These are phyloP conservation scores for Eucommia ulmoides DNA, from an alignment of 257 asterid species.

Conservation along the genomic window DNA sequence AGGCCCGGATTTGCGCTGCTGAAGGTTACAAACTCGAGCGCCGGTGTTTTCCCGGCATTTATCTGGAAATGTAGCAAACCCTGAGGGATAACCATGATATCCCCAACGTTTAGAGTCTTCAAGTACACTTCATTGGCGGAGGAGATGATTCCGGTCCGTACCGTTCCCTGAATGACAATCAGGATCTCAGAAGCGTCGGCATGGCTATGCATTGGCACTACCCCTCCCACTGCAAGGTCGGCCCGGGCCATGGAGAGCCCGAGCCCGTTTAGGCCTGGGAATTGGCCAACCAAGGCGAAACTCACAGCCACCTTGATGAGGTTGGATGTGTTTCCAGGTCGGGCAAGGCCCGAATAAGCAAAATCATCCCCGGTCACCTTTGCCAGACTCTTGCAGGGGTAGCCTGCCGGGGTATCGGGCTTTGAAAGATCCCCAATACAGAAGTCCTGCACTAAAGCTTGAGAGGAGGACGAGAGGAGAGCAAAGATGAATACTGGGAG, in stretches of 20 bases:
- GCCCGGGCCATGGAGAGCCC: constrained; percentile 49
- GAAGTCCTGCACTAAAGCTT: too few species aligned
- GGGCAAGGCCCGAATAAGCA: constrained; percentile 28
- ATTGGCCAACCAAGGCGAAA: constrained; percentile 12
- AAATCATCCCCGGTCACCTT: constrained; percentile 34
- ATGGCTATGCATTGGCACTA: constrained; percentile 48
- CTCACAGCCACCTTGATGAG: constrained; percentile 25
- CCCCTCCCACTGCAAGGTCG: constrained; percentile 40
- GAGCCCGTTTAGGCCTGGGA: constrained; percentile 48
- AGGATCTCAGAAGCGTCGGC: constrained; percentile 46
- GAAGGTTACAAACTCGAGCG: constrained; percentile 34
- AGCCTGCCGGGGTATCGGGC: too few species aligned
- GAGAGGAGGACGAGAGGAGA: too few species aligned
- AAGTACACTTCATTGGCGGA: constrained; percentile 35
- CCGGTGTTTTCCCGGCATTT: constrained; percentile 36
- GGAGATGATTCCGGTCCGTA: constrained; percentile 46
- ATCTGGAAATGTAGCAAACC: constrained; percentile 59
- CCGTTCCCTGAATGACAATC: constrained; percentile 30
- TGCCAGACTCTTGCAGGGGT: constrained; percentile 31
- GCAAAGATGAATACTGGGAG: too few species aligned
- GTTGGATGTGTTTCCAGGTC: constrained; percentile 31
- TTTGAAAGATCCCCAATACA: too few species aligned
- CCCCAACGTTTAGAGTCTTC: constrained; percentile 39
- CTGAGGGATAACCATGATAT: constrained; percentile 48
- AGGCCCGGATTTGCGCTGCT: constrained; percentile 58